A percentile compares a stretch with the other conserved stretches of the same genome.
Conservation (phyloP, 805 yeast species). For the Saccharomyces kudriavzevii region DNA sequence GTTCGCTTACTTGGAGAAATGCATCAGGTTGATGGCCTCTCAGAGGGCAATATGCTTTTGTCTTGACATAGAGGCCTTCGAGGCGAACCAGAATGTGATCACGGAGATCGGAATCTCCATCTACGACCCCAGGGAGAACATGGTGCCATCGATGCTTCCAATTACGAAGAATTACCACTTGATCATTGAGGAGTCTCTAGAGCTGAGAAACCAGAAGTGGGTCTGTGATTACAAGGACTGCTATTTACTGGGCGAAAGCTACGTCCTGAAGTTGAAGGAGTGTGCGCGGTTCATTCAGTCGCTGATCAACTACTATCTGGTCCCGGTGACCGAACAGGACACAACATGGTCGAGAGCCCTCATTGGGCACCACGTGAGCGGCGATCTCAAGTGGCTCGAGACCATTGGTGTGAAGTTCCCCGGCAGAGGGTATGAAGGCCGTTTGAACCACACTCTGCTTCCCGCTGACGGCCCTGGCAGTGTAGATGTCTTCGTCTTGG, state of each 20-base stretch:
- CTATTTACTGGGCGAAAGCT: slow-evolving; percentile 44
- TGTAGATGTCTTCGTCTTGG: slow-evolving; percentile 27
- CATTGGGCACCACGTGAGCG: slow-evolving; percentile 53
- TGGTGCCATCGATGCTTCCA: slow-evolving; percentile 32
- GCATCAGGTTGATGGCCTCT: slow-evolving; percentile 16
- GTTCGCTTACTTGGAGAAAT: slow-evolving; percentile 17
- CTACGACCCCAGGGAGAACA: slow-evolving; percentile 45
- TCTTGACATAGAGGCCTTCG: slow-evolving; percentile 54
- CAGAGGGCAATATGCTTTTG: slow-evolving; percentile 34
- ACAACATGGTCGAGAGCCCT: slow-evolving; percentile 30
- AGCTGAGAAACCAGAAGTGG: slow-evolving; percentile 42
- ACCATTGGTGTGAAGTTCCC: slow-evolving; percentile 43
- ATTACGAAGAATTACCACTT: slow-evolving; percentile 36
- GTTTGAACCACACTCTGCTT: neutral
- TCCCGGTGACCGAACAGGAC: slow-evolving; percentile 20
- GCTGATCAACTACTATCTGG: slow-evolving; percentile 38
- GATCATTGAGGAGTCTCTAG: slow-evolving; percentile 36
- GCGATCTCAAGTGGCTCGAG: slow-evolving; percentile 47
- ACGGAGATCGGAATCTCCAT: slow-evolving; percentile 54
- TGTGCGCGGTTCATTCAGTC: slow-evolving; percentile 35
- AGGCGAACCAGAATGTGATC: slow-evolving; percentile 33
- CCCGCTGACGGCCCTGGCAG: neutral
- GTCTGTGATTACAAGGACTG: slow-evolving; percentile 48
- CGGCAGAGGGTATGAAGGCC: slow-evolving; percentile 4
- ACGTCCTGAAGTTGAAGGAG: slow-evolving; percentile 33